Percentiles rank a stretch among this genome's conserved stretches.
These are phyloP conservation scores for Acrocalymma vagum DNA, from an alignment of 2,329 filamentous ascomycete genomes.

Conservation along the genomic window DNA sequence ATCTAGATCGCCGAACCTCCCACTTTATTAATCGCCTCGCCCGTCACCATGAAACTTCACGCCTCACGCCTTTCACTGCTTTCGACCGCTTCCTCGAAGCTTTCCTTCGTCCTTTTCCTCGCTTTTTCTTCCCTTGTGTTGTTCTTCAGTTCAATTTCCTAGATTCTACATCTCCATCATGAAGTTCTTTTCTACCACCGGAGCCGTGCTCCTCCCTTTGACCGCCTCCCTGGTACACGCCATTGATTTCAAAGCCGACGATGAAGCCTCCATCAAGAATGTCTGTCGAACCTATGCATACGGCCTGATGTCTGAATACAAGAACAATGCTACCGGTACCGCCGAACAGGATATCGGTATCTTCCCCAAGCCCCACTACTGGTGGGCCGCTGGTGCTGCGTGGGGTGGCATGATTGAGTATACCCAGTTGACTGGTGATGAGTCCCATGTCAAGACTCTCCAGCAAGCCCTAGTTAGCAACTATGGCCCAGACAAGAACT, in stretches of 20 bases:
- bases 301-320: conserved; percentile 46
- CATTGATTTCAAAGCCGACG: conserved; percentile 41
- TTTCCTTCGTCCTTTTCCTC: conserved; percentile 19
- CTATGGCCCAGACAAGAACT: conserved; percentile 52
- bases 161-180: conserved; percentile 30
- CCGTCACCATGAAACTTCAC: conserved; percentile 23
- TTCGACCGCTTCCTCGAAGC: conserved; percentile 28
- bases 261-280: conserved; percentile 42
- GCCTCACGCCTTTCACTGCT: conserved; percentile 20
- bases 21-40: conserved; percentile 6
- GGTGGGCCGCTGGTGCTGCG: conserved; percentile 55
- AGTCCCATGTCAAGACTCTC: conserved; percentile 51
- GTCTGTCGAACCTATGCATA: conserved; percentile 39
- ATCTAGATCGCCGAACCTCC: conserved; percentile 15
- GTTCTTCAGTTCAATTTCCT: conserved; percentile 24
- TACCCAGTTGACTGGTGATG: conserved; percentile 56
- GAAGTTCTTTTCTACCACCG: conserved; percentile 38
- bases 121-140: conserved; percentile 11
- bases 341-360: conserved; percentile 46
- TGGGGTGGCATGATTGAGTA: conserved; percentile 54
- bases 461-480: conserved; percentile 54
- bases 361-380: conserved; percentile 55
- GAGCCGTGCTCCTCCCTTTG: conserved; percentile 47
- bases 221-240: conserved; percentile 34
- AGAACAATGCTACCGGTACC: conserved; percentile 33